Evolutionary conservation across 495 filamentous ascomycete genomes (phyloP), one percentile per base, ranked within the genome.

Genomic region (Chlorociboria aeruginascens): DNA sequence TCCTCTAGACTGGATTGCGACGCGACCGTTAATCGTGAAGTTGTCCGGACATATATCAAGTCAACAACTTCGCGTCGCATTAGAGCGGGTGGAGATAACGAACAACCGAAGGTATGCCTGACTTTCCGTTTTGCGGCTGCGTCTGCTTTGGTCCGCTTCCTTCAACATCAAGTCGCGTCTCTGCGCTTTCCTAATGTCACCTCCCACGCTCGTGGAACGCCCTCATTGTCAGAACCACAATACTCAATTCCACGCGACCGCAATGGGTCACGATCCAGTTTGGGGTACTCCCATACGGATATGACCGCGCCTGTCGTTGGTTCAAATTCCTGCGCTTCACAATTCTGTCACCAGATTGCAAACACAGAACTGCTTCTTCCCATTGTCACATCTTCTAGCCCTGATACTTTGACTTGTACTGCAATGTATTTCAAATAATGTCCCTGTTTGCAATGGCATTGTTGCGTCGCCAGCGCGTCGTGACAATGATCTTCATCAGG

Each of bases 51-150:
- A 25, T 25, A 25, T 25, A 25, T 25, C 20, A 47, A 42, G 40
- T 56, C 49, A 42, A 50, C 46, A 48, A 9, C 38, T 17, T 47
- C 52, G 52, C 52, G 54, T 52, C 54, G 54, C 54, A 53, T 52
- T 52, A 45, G 25, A 53, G 37, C 45, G 25, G 37, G 13, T 16
- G 7, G 20, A 25, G 20, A 25, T 25, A 25, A 25, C 20, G 20
- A 25, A 25, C 20, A 25, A 4, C 8, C 17, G 10, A 8, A 53
- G 52, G 47, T 49, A 50, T 50, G 48, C 40, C 48, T 31, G 14
- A 45, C 20, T 25, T 25, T 25, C 20, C 20, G 4, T 25, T 4
- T 4, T 25, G 4, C 20, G 20, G 1, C 20, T 25, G 4, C 20
- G 20, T 25, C 20, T 25, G 20, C 20, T 25, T 25, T 25, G 1